phyloP scores from a whole-genome alignment of 2,329 filamentous ascomycete genomes.

The Huntiella omanensis region DNA sequence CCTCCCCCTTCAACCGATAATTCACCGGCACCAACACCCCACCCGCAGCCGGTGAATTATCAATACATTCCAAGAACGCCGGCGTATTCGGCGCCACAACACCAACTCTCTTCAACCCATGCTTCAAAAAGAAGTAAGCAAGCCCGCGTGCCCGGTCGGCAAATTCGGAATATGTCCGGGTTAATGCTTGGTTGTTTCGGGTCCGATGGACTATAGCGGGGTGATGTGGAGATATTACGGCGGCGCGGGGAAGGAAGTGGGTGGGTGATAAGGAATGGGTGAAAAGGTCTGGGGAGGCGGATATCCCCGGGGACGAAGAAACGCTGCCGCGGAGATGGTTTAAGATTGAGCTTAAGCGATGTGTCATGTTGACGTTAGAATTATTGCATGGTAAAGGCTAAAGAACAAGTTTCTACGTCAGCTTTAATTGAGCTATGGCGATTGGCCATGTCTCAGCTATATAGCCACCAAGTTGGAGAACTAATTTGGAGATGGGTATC shows the following conservation, averaged over 20 bases:
- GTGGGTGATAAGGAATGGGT: constrained; percentile 59
- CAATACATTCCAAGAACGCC: constrained; percentile 75
- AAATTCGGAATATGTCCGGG: constrained; percentile 61
- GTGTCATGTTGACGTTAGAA: no score
- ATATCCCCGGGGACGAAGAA: constrained; percentile 11
- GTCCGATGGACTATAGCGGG: constrained; percentile 75
- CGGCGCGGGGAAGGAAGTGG: constrained; percentile 69
- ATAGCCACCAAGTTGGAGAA: no score
- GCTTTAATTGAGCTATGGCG: no score
- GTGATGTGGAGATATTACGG: constrained; percentile 70
- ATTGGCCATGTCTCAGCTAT: no score
- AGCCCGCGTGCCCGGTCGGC: constrained; percentile 74
- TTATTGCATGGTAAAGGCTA: constrained; percentile 34
- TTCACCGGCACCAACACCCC: constrained; percentile 53
- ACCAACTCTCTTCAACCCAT: constrained; percentile 57
- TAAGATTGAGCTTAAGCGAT: constrained; percentile 37
- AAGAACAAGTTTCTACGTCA: no score
- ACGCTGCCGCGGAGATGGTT: constrained; percentile 24
- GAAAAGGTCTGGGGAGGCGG: constrained; percentile 17
- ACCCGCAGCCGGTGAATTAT: constrained; percentile 63
- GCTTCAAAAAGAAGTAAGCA: constrained; percentile 68
- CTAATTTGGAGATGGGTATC: no score
- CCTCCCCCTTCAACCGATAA: constrained; percentile 54
- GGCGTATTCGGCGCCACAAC: constrained; percentile 86
- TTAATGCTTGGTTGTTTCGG: constrained; percentile 52